A percentile compares a stretch with the other conserved stretches of the same genome.
These are phyloP conservation scores for Talaromyces wortmannii DNA, from an alignment of 495 filamentous ascomycete species.

Conservation along the genomic window DNA sequence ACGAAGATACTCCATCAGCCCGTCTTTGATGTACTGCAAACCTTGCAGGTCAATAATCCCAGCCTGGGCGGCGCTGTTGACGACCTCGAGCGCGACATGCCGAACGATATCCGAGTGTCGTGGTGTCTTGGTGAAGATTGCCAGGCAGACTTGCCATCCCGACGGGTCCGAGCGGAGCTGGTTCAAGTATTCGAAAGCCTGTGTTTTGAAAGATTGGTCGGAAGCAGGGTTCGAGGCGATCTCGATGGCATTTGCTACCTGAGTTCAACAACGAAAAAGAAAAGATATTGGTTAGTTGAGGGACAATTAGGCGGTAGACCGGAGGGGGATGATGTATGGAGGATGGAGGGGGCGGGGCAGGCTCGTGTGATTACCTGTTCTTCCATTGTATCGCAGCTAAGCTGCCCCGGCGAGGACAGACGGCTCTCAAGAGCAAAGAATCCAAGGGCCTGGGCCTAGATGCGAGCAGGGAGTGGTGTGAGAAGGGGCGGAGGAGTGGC, in stretches of 20 bases:
- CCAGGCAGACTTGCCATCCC: conserved; percentile 80
- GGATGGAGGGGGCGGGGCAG: conserved; percentile 18
- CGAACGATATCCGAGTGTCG: conserved; percentile 75
- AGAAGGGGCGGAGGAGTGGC: neutral
- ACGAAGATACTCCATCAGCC: conserved; percentile 68
- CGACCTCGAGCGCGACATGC: conserved; percentile 78
- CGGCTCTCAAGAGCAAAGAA: conserved; percentile 6
- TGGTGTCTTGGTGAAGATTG: conserved; percentile 79
- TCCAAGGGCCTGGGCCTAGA: neutral
- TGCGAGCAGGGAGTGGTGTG: neutral
- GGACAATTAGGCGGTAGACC: neutral
- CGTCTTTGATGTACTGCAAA: conserved; percentile 64
- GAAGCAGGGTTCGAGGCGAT: conserved; percentile 76
- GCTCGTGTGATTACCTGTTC: conserved; percentile 32
- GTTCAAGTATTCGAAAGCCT: conserved; percentile 84
- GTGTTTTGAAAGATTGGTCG: conserved; percentile 65
- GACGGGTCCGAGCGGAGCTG: conserved; percentile 70
- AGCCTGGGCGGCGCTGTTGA: conserved; percentile 81
- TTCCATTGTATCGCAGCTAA: conserved; percentile 43
- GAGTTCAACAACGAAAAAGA: neutral
- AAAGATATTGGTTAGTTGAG: no score
- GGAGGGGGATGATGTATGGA: conserved; percentile 4
- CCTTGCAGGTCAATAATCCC: conserved; percentile 62
- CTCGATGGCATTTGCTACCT: conserved; percentile 91
- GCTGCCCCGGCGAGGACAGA: conserved; percentile 23